Evolutionary conservation across 768 basidiomycete species (phyloP), one percentile per base, ranked within the genome.

Genomic region (Artomyces pyxidatus): DNA sequence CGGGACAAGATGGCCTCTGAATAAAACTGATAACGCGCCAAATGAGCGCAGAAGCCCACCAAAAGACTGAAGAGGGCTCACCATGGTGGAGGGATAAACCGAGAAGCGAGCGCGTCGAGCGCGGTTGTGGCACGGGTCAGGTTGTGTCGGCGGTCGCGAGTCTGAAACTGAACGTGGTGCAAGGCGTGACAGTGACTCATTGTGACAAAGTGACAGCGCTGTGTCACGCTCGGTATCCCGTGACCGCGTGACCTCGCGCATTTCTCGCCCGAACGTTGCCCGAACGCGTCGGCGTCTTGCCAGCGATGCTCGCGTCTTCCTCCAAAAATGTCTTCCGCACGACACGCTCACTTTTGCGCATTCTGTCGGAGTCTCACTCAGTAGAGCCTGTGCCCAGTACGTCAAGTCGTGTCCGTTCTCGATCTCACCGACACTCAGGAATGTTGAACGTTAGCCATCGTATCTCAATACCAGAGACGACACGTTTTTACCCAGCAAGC

Each of bases 1-100:
- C 92, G 85, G 40, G 91, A 90, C 57, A 96, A 77, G 66, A 98
- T 91, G 29, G 90, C 84, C 64, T 96, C 92, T 43, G 91, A 92
- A 64, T 90, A 94, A 66, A 93, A 93, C 89, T 89, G 22, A 9
- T 11, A 19, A 6, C 2, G 3, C 32, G 21, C 19, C 47, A 23
- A 23, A 37, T 52, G 21, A 51, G 52, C 28, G 42, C 23, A 4
- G 42, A 29, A 41, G 50, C 47, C 50, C 23, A 38, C 39, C 45
- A 32, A 48, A 42, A 23, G 28, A 28, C 40, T 41, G 47, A 49
- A 53, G 5, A 21, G 32, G 22, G 47, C 47, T 2, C n/a, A 45
- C 55, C 60, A 60, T 59, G 51, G 45, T 50, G 26, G 54, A 58
- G 19, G 53, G 53, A 25, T 48, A 48, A 25, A 21, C 7, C 21